phyloP scores from a whole-genome alignment of 345 rosid species.

The Linum lewisii region DNA sequence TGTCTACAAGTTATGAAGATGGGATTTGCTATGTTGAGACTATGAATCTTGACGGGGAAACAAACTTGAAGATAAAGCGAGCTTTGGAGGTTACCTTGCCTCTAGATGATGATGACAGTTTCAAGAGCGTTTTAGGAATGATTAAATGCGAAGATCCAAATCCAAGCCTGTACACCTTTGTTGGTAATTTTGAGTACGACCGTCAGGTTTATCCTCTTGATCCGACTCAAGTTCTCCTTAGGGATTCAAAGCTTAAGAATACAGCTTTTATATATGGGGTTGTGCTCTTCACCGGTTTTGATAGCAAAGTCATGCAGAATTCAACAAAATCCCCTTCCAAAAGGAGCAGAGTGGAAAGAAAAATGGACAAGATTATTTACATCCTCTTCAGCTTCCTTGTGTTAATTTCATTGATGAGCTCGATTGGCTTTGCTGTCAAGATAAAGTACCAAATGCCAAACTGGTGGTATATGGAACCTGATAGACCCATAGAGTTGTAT shows the following conservation, averaged over 20 bases:
- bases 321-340: constrained; percentile 83
- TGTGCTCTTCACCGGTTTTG: constrained; percentile 82
- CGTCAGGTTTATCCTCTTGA: constrained; percentile 57
- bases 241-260: constrained; percentile 96
- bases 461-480: constrained; percentile 76
- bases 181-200: constrained; percentile 68
- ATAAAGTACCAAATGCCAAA: constrained; percentile 64
- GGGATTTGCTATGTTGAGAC: constrained; percentile 98
- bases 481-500: constrained; percentile 35
- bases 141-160: constrained; percentile 92
- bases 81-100: constrained; percentile 60
- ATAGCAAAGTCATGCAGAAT: constrained; percentile 93
- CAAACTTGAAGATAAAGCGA: constrained; percentile 85
- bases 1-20: constrained; percentile 87
- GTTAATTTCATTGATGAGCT: constrained; percentile 61
- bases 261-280: constrained; percentile 70
- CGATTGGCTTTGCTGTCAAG: constrained; percentile 78
- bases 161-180: constrained; percentile 78
- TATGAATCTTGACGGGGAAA: constrained; percentile 97
- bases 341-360: constrained; percentile 71
- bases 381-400: constrained; percentile 67
- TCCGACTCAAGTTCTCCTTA: constrained; percentile 82
- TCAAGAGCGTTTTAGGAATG: constrained; percentile 47
- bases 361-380: constrained; percentile 89
- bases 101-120: constrained; percentile 53